Evolutionary conservation across 805 yeast species (phyloP).

Genomic region (Kodamaea hsintzibuensis): DNA sequence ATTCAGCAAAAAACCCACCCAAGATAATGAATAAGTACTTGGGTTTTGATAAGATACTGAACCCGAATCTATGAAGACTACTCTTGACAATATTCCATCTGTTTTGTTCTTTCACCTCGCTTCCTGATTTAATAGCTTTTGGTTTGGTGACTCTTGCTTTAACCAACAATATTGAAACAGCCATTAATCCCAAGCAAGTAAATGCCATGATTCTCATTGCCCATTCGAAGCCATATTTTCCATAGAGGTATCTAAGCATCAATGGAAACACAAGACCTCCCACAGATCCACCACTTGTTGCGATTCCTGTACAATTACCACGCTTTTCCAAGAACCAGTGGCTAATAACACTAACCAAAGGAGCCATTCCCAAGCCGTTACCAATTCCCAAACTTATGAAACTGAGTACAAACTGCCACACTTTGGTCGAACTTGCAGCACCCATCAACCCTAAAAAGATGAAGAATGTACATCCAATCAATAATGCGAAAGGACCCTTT

Average conservation of each 20-base stretch:
- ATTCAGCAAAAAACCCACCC: constrained; percentile 35
- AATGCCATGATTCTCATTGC: constrained; percentile 43
- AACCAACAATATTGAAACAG: constrained; percentile 25
- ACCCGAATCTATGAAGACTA: constrained; percentile 1
- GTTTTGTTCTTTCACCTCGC: background rate
- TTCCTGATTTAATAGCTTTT: background rate
- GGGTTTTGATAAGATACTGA: constrained; percentile 9
- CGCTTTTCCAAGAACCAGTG: constrained; percentile 66
- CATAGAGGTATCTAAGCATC: constrained; percentile 17
- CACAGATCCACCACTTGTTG: constrained; percentile 44
- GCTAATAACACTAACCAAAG: constrained; percentile 59
- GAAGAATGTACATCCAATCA: constrained; percentile 43
- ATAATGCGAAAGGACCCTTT: constrained; percentile 51
- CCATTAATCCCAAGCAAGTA: constrained; percentile 28
- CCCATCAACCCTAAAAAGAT: constrained; percentile 54
- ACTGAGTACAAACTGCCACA: constrained; percentile 63
- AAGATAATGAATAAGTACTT: constrained; percentile 26
- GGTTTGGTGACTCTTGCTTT: constrained; percentile 25
- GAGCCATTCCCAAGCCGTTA: constrained; percentile 59
- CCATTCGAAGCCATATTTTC: constrained; percentile 21
- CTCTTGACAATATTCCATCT: background rate
- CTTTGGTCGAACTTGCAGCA: constrained; percentile 51
- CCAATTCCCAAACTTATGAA: constrained; percentile 61
- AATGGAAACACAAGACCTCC: constrained; percentile 24
- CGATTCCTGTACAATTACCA: constrained; percentile 62